Conservation (phyloP, 768 basidiomycete genomes). For the Xerocomellus chrysenteron region DNA sequence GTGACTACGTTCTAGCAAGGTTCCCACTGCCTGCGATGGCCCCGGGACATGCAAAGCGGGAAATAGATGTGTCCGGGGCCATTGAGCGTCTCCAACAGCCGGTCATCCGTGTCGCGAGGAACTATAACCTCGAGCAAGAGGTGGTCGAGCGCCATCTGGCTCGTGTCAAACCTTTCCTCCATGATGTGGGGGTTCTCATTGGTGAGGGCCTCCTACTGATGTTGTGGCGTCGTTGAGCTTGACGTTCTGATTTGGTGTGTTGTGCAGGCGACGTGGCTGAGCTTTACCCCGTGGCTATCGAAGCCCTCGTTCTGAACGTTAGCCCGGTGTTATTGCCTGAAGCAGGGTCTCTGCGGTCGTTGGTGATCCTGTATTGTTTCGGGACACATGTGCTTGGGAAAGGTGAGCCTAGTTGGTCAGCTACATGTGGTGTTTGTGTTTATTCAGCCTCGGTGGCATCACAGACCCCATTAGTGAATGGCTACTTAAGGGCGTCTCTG, state of each 20-base stretch:
- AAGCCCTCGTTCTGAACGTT: constrained; percentile 1
- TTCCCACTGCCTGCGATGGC: constrained; percentile 8
- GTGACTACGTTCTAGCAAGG: constrained; percentile 1
- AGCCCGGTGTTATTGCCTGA: no score
- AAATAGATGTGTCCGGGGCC: not conserved
- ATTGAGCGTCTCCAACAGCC: not conserved
- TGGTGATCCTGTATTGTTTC: no score
- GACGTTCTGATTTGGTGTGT: not conserved
- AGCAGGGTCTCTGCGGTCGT: no score
- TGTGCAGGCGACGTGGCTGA: constrained; percentile 15
- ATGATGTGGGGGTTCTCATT: constrained; percentile 3
- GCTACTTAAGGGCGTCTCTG: constrained; percentile 7
- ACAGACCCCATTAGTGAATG: constrained; percentile 14
- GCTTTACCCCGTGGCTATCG: constrained; percentile 11
- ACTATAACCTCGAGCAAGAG: not conserved
- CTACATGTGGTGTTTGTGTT: no score
- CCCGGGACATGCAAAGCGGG: constrained; percentile 11
- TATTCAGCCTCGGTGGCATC: not conserved
- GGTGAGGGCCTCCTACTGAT: constrained; percentile 2
- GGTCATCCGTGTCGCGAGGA: not conserved
- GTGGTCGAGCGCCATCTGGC: constrained; percentile 5
- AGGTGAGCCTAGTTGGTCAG: no score
- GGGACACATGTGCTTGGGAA: no score
- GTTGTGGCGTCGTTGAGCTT: not conserved
- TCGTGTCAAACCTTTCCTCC: not conserved